phyloP scores from a whole-genome alignment of 2,329 filamentous ascomycete species.

The Trichoderma sp. region DNA sequence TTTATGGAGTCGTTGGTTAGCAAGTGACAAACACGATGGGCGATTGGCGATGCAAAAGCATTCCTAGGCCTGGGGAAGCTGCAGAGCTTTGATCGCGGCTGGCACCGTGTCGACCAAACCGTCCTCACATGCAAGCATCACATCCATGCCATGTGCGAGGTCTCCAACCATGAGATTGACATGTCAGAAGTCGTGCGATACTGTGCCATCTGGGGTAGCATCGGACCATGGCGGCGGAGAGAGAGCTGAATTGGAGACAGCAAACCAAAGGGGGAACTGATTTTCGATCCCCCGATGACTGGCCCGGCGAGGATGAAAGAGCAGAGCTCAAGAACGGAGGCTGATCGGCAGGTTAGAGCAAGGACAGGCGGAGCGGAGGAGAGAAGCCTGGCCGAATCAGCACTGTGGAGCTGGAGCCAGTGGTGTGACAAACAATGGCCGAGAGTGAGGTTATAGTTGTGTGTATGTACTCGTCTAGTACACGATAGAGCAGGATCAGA shows the following conservation, averaged over 20 bases:
- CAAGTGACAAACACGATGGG: background rate
- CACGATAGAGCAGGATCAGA: background rate
- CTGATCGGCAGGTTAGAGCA: background rate
- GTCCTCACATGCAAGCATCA: background rate
- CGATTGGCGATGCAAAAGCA: background rate
- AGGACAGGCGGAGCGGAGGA: conserved; percentile 9
- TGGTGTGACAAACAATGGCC: conserved; percentile 15
- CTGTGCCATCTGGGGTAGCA: conserved; percentile 16
- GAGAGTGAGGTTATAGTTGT: background rate
- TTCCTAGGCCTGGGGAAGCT: conserved; percentile 4
- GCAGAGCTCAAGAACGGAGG: background rate
- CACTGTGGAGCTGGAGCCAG: background rate
- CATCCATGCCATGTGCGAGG: conserved; percentile 24
- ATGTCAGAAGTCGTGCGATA: background rate
- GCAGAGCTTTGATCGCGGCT: background rate
- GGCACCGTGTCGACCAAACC: conserved; percentile 10
- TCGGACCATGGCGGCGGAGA: conserved; percentile 23
- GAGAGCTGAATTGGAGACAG: conserved; percentile 17
- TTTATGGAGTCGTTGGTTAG: background rate
- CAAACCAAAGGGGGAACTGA: background rate
- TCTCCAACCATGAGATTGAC: conserved; percentile 10
- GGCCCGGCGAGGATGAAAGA: background rate
- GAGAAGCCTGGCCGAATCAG: background rate
- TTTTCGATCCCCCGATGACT: background rate
- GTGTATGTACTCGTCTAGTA: no score